phyloP scores from a whole-genome alignment of 2,329 filamentous ascomycete species.

The Biscogniauxia sp. region DNA sequence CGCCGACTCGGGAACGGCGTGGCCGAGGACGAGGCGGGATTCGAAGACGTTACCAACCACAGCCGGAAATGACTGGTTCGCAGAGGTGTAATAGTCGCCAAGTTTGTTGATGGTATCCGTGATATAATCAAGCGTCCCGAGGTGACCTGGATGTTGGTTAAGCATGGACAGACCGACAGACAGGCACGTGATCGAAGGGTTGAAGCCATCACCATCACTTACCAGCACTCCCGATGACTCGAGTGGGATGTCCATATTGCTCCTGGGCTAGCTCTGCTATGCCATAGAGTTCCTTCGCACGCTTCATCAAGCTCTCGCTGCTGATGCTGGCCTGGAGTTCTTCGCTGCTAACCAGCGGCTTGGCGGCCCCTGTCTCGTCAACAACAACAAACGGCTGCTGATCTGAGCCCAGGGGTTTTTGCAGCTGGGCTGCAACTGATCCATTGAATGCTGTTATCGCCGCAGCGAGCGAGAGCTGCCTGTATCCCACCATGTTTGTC shows the following conservation, averaged over 20 bases:
- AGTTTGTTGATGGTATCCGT: slow-evolving; percentile 52
- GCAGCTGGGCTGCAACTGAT: slow-evolving; percentile 18
- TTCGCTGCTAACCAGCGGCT: slow-evolving; percentile 50
- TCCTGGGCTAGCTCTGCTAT: slow-evolving; percentile 58
- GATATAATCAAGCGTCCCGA: slow-evolving; percentile 64
- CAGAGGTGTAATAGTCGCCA: slow-evolving; percentile 59
- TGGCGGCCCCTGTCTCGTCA: slow-evolving; percentile 13
- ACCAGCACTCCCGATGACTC: slow-evolving; percentile 68
- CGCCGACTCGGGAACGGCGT: slow-evolving; percentile 48
- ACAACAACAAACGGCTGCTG: slow-evolving; percentile 9
- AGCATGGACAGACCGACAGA: background rate
- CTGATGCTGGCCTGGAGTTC: slow-evolving; percentile 57
- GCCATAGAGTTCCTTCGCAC: slow-evolving; percentile 60
- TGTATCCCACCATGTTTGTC: background rate
- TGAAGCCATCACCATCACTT: slow-evolving; percentile 15
- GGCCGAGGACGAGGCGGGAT: slow-evolving; percentile 55
- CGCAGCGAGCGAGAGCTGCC: background rate
- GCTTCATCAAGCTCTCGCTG: slow-evolving; percentile 52
- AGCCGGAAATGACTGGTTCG: slow-evolving; percentile 63
- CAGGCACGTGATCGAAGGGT: background rate
- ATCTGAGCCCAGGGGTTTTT: slow-evolving; percentile 24
- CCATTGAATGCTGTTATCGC: background rate
- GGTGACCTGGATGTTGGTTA: slow-evolving; percentile 47
- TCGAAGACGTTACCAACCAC: slow-evolving; percentile 60
- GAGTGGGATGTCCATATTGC: slow-evolving; percentile 66